Evolutionary conservation across 2,329 filamentous ascomycete species (phyloP).

Genomic region (Moelleriella libera): DNA sequence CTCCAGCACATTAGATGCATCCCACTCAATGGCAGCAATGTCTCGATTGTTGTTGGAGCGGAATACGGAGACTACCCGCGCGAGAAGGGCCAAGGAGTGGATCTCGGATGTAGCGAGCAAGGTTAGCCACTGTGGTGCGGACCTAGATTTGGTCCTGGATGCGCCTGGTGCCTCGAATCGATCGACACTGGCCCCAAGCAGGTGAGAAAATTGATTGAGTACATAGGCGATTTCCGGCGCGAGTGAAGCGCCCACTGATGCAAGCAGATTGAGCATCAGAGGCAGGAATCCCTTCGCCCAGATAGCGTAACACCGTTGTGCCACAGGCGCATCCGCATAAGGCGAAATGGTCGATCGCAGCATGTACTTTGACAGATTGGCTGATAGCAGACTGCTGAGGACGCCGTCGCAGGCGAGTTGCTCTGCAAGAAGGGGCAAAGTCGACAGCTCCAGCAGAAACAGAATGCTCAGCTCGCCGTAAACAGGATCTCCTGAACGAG

Average conservation of each 20-base stretch:
- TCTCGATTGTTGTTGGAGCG: conserved; percentile 53
- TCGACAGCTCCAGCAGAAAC: conserved; percentile 79
- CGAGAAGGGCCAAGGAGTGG: conserved; percentile 65
- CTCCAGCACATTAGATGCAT: conserved; percentile 56
- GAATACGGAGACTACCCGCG: conserved; percentile 55
- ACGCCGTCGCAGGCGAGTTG: conserved; percentile 80
- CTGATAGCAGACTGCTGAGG: conserved; percentile 63
- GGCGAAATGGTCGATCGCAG: conserved; percentile 59
- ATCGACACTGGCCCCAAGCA: conserved; percentile 58
- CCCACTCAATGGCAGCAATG: conserved; percentile 63
- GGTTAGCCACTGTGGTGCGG: conserved; percentile 51
- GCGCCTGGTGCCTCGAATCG: conserved; percentile 51
- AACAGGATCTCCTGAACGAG: conserved; percentile 66
- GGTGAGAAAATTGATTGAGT: conserved; percentile 74
- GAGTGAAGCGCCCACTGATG: conserved; percentile 65
- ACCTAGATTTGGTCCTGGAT: conserved; percentile 33
- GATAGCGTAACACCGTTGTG: conserved; percentile 68
- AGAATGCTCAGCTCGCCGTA: conserved; percentile 87
- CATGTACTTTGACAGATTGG: conserved; percentile 66
- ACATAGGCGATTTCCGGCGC: conserved; percentile 77
- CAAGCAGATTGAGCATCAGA: conserved; percentile 75
- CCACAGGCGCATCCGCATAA: conserved; percentile 55
- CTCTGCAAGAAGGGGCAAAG: conserved; percentile 68
- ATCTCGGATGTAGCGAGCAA: conserved; percentile 62
- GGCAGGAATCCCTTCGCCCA: conserved; percentile 85